Percentiles rank a stretch among this genome's conserved stretches.
Conservation (phyloP, 495 filamentous ascomycete species). For the Podospora didyma region DNA sequence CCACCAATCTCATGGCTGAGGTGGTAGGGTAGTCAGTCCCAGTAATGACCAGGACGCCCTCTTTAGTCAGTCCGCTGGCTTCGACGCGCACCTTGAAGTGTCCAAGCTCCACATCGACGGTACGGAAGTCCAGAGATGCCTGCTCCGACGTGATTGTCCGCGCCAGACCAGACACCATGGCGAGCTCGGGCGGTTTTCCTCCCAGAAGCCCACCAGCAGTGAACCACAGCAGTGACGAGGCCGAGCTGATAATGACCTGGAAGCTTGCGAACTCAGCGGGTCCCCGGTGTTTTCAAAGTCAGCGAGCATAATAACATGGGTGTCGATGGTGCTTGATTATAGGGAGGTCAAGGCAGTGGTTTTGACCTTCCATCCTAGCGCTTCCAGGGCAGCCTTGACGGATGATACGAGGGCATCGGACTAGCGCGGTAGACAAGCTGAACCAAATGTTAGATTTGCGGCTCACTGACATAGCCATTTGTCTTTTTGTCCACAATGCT, state of each 20-base stretch:
- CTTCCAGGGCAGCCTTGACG: too few species aligned
- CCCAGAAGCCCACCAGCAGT: slow-evolving; percentile 24
- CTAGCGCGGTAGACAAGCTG: too few species aligned
- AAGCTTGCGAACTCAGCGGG: slow-evolving; percentile 24
- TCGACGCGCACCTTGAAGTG: slow-evolving; percentile 22
- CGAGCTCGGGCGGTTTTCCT: slow-evolving; percentile 26
- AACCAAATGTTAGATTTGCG: too few species aligned
- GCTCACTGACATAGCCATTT: too few species aligned
- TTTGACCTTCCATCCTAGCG: too few species aligned
- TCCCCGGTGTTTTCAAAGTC: too few species aligned
- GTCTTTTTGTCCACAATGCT: too few species aligned
- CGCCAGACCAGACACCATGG: slow-evolving; percentile 30
- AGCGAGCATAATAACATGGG: too few species aligned
- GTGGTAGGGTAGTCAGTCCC: slow-evolving; percentile 20
- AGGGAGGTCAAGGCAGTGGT: too few species aligned
- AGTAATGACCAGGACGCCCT: slow-evolving; percentile 18
- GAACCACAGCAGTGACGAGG: slow-evolving; percentile 34
- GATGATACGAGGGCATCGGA: neutral
- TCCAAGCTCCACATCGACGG: slow-evolving; percentile 22
- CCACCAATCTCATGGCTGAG: slow-evolving; percentile 22
- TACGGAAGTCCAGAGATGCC: slow-evolving; percentile 33
- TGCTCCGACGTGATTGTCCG: slow-evolving; percentile 35
- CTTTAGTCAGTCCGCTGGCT: slow-evolving; percentile 16
- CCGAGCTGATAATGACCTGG: slow-evolving; percentile 29
- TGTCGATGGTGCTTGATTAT: too few species aligned